Base-by-base conservation (phyloP, 306 rosid genomes). In the Prunus kanzakura region DNA sequence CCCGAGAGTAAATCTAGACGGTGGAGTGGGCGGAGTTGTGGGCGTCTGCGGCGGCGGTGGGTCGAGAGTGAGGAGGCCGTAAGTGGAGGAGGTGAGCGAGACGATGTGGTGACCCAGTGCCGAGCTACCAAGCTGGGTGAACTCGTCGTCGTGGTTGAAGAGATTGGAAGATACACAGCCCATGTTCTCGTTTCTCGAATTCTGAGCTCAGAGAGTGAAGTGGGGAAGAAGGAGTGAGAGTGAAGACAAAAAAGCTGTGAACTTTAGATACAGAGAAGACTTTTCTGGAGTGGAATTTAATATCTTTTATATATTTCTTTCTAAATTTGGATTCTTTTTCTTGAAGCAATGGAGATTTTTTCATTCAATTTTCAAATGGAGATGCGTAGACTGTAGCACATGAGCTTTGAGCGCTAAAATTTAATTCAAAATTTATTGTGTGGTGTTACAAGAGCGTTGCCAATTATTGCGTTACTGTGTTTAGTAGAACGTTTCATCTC, bases 11-110 rank as follows among this genome's bases (percentile, higher is more conserved):
- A 89, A 82, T 8, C 90, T 86, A 14, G 88, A 5, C 7, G 91
- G 89, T 0, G 85, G 87, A 52, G 85, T 75, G 15, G 88, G 60
- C 1, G 91, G 83, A 3, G 74, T 14, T 32, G 86, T 41, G 47
- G 75, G 73, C 3, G 71, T 1, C 15, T 46, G 30, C 50, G 83
- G 78, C 11, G 81, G 78, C 19, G 88, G 84, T 1, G 98, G 93
- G 66, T 93, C 98, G 22, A 93, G 94, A 46, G 88, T 84, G 77
- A 93, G 96, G 15, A 93, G 90, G 74, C 98, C 98, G 68, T 93
- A 93, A 67, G 97, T 93, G 83, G 97, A 90, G 84, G 98, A 93
- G 12, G 94, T 93, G 67, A 93, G 96, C 1, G 98, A 93, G 32
- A 93, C 98, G 9, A 93, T 87, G 90, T 93, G 98, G 84, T 93